Evolutionary conservation across 1,139 yeast genomes (phyloP).

Genomic region (Zygosaccharomyces sapae): DNA sequence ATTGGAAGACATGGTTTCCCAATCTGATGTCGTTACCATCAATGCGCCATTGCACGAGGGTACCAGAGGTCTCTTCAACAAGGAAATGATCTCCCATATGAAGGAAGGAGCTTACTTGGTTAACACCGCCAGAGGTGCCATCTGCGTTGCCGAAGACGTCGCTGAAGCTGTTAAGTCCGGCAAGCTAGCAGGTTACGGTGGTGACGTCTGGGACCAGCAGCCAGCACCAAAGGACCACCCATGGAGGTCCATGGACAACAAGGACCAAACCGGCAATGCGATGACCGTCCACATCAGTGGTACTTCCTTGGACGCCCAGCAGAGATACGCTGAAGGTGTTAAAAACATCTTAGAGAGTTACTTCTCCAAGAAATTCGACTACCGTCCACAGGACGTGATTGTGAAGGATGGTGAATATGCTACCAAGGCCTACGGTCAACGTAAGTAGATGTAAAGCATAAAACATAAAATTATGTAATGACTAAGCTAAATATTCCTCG

Average conservation of each 20-base stretch:
- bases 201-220: background rate
- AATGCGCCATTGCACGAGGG: background rate
- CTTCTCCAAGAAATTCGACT: background rate
- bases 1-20: background rate
- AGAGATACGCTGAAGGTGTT: background rate
- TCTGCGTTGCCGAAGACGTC: background rate
- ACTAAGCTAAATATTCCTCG: background rate
- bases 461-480: background rate
- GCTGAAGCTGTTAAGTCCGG: background rate
- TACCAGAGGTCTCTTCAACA: background rate
- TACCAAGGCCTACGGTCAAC: background rate
- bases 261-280: background rate
- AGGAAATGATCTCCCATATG: background rate
- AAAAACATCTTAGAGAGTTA: background rate
- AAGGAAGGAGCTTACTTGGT: background rate
- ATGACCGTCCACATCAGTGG: background rate
- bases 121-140: background rate
- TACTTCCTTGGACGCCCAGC: background rate
- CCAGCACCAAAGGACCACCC: background rate
- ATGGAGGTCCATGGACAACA: background rate
- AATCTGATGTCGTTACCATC: background rate
- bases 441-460: background rate
- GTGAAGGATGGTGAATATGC: background rate
- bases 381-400: background rate
- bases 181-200: background rate